Evolutionary conservation across 805 yeast species (phyloP), one percentile per base, ranked within the genome.

Genomic region (Sugiyamaella marilandica): DNA sequence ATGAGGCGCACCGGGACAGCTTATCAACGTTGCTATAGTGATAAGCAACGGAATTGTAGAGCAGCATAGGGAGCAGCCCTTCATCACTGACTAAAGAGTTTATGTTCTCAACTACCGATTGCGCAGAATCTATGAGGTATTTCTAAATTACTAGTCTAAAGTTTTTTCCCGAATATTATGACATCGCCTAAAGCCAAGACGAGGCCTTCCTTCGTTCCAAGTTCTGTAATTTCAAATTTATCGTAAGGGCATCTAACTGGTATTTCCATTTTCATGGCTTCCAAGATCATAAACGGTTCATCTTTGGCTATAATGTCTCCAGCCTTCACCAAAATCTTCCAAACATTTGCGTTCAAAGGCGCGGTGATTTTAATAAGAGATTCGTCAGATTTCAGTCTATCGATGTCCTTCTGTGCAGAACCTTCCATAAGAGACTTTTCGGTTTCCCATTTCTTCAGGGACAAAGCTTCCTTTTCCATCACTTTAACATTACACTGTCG

Each of bases 201-300:
- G 5, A 21, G 19, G 5, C 43, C 43, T 9, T 39, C 43, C 9
- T 39, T 39, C 7, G 43, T 39, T 16, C 43, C 43, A 14, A 39
- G 13, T 5, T 39, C 21, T 14, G 19, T 39, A 16, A 39, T 16
- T 39, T 5, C 43, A 16, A 39, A 39, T 19, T 39, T 39, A 19
- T 39, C 43, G 43, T 39, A 39, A 13, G 43, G 7, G 21, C 43
- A 39, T 16, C 43, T 14, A n/a, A 39, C 21, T 5, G 43, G 43
- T 8, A 92, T 91, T 71, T 92, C 98, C 0, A 97, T 92, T 76
- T 92, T 92, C 98, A 92, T 92, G 51, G 98, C 97, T 70, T 92
- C 98, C 50, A 92, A 87, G 33, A 92, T 88, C 60, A 91, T 78
- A 57, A 92, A 74, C 5, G 87, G 87, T 62, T 87, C 90, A 33